phyloP scores from a whole-genome alignment of 805 yeast genomes.

The Diddensiella caesifluorescens region DNA sequence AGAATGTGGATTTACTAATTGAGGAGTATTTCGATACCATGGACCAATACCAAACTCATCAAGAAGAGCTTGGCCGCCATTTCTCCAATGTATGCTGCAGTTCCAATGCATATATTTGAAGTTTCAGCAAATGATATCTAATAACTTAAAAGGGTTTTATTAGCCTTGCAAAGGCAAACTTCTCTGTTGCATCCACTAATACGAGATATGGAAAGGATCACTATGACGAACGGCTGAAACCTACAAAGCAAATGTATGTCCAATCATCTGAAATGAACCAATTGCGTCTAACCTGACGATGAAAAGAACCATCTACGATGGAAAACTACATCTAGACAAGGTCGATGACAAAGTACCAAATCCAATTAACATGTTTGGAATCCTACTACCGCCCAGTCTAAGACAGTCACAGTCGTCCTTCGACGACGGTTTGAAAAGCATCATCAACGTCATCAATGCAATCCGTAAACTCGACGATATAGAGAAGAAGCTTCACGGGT shows the following conservation, averaged over 20 bases:
- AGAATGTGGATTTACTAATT: constrained; percentile 4
- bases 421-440: constrained; percentile 27
- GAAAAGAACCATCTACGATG: neutral
- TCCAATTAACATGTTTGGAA: constrained; percentile 46
- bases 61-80: constrained; percentile 3
- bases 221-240: constrained; percentile 36
- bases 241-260: constrained; percentile 3
- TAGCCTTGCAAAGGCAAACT: constrained; percentile 44
- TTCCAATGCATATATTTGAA: neutral
- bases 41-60: constrained; percentile 13
- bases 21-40: constrained; percentile 14
- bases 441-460: constrained; percentile 14
- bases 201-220: constrained; percentile 38
- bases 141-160: constrained; percentile 38
- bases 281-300: neutral
- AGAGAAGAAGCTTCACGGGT: constrained; percentile 6
- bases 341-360: constrained; percentile 20
- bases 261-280: neutral
- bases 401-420: constrained; percentile 38
- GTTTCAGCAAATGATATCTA: constrained; percentile 9
- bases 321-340: neutral
- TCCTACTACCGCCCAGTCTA: constrained; percentile 41
- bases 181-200: constrained; percentile 24
- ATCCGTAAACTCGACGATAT: constrained; percentile 6
- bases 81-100: constrained; percentile 9